A percentile compares a stretch with the other conserved stretches of the same genome.
Conservation (phyloP, 768 basidiomycete species). For the Boletales sp. region DNA sequence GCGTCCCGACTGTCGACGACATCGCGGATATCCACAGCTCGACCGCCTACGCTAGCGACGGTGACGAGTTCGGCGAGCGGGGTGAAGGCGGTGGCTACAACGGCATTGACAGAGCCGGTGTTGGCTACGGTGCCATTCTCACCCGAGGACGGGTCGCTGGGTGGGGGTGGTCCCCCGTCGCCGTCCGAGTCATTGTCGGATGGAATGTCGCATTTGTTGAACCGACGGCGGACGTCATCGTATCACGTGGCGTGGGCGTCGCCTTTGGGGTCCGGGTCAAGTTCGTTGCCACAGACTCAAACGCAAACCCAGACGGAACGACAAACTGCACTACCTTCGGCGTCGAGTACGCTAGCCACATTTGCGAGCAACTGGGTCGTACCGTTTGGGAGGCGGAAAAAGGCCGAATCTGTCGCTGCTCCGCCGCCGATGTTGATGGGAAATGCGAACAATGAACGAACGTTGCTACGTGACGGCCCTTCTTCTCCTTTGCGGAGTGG, state of each 20-base stretch:
- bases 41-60: conserved; percentile 57
- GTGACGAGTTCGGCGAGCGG: conserved; percentile 38
- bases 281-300: neutral
- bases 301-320: neutral
- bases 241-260: conserved; percentile 54
- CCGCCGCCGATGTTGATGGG: conserved; percentile 2
- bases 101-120: conserved; percentile 57
- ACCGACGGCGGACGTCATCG: conserved; percentile 58
- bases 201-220: conserved; percentile 47
- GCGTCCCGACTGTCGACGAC: conserved; percentile 67
- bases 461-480: conserved; percentile 9
- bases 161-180: conserved; percentile 45
- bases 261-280: conserved; percentile 33
- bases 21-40: conserved; percentile 63
- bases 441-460: conserved; percentile 17
- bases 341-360: conserved; percentile 52
- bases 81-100: conserved; percentile 64
- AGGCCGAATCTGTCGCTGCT: conserved; percentile 8
- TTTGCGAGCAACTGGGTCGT: conserved; percentile 66
- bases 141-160: conserved; percentile 14
- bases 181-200: conserved; percentile 62
- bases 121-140: conserved; percentile 43
- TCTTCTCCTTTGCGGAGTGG: conserved; percentile 7
- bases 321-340: conserved; percentile 31
- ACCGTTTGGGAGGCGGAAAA: conserved; percentile 57